Percentiles rank a stretch among this genome's conserved stretches.
phyloP scores from a whole-genome alignment of 768 basidiomycete genomes.

The Daedaleopsis sinensis region DNA sequence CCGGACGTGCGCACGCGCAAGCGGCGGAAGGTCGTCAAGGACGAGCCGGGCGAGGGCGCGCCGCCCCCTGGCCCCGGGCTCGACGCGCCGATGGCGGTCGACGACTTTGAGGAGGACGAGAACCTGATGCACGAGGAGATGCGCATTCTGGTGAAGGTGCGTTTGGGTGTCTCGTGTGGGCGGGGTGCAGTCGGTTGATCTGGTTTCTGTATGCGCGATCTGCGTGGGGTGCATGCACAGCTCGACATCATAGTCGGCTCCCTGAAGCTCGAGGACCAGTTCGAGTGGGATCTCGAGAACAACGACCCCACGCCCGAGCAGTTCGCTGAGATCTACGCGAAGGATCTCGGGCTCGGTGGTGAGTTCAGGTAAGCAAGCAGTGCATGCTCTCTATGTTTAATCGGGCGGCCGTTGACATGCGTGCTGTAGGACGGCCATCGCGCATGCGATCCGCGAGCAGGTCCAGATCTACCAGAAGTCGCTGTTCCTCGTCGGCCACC shows the following conservation, averaged over 20 bases:
- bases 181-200: background rate
- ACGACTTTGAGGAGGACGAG: conserved; percentile 70
- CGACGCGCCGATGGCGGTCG: conserved; percentile 48
- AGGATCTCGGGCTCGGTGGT: conserved; percentile 86
- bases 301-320: conserved; percentile 82
- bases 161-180: conserved; percentile 25
- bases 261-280: conserved; percentile 93
- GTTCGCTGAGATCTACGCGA: conserved; percentile 85
- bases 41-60: conserved; percentile 21
- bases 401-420: conserved; percentile 1
- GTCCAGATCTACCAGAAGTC: conserved; percentile 90
- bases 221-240: conserved; percentile 41
- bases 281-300: conserved; percentile 96
- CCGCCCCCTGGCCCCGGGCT: conserved; percentile 2
- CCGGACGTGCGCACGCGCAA: conserved; percentile 39
- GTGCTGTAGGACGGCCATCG: conserved; percentile 81
- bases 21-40: conserved; percentile 44
- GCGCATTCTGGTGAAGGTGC: conserved; percentile 89
- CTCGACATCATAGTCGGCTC: conserved; percentile 94
- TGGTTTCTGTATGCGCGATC: background rate
- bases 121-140: conserved; percentile 78
- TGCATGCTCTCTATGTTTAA: background rate
- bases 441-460: conserved; percentile 96
- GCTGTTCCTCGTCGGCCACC: conserved; percentile 86
- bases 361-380: conserved; percentile 80